Base-by-base conservation (phyloP, 1,284 basidiomycete species). In the Amylostereum chailletii region DNA sequence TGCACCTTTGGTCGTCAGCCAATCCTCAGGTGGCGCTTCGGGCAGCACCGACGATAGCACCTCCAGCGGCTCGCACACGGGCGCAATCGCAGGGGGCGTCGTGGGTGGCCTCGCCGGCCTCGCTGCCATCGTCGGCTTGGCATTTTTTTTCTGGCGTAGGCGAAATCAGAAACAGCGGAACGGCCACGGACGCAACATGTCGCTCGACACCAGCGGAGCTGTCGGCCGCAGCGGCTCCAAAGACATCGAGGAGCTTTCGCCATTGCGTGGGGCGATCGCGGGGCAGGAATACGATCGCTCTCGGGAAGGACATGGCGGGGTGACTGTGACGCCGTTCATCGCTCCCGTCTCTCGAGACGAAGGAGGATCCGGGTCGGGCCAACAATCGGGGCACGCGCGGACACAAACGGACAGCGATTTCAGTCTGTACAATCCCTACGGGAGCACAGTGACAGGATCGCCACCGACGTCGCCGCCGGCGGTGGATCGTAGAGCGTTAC, bases 1-100 rank as follows among this genome's bases (percentile, higher is more conserved):
- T 36, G 53, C 54, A 3, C 54, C 47, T 36, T 47, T 55, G 54
- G 50, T 31, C 38, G 54, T 5, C 54, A 45, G 54, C 55, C n/a
- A 29, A 53, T 49, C 19, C 19, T 19, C 19, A 19, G 19, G 19
- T 19, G 19, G 19, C 19, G 19, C 9, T 43, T 30, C 29, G 39
- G 39, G n/a, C 42, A 43, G 30, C n/a, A 43, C 29, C 6, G 27
- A n/a, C 6, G 9, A 30, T 31, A 9, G 19, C 27, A 7, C 6
- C 36, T 19, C 42, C 6, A 27, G 6, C 26, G 32, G 30, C 30
- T 34, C 34, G 26, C 5, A 40, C 46, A 27, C 45, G 1, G 49
- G 48, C 8, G 33, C 46, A 11, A 40, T 53, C 34, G 46, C 36
- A 10, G 51, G 54, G 6, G 50, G 39, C 7, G 9, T 45, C 8